Evolutionary conservation across 2,329 filamentous ascomycete genomes (phyloP).

Genomic region (Aspergillus transmontanensis): DNA sequence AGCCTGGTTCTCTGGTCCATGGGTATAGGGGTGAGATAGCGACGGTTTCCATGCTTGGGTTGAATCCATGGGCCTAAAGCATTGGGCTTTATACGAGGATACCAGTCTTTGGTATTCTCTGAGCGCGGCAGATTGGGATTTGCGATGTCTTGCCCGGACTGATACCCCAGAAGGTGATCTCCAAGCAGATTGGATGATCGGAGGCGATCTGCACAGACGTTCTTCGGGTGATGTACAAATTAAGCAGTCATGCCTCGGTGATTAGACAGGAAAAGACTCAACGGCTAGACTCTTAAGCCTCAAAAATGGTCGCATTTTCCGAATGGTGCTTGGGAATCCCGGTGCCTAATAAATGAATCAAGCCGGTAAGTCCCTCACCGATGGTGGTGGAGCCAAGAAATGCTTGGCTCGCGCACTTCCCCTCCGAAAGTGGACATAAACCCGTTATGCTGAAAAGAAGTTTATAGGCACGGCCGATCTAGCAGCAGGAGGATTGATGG

Average conservation of each 20-base stretch:
- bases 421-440: background rate
- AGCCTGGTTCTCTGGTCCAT: conserved; percentile 47
- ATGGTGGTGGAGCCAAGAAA: conserved; percentile 1
- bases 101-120: conserved; percentile 1
- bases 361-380: background rate
- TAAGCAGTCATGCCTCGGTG: background rate
- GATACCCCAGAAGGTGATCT: background rate
- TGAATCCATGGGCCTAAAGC: conserved; percentile 21
- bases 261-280: background rate
- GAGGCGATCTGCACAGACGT: conserved; percentile 1
- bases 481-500: background rate
- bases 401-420: background rate
- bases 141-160: conserved; percentile 1
- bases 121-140: background rate
- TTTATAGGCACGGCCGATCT: background rate
- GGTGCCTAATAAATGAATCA: background rate
- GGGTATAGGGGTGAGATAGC: conserved; percentile 20
- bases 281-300: background rate
- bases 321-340: background rate
- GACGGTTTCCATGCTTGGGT: conserved; percentile 26
- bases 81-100: conserved; percentile 1
- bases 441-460: background rate
- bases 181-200: background rate
- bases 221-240: background rate
- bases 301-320: conserved; percentile 5